Evolutionary conservation across 202 grass and related monocot species (phyloP).

Genomic region (Schoenoplectus tabernaemontani): DNA sequence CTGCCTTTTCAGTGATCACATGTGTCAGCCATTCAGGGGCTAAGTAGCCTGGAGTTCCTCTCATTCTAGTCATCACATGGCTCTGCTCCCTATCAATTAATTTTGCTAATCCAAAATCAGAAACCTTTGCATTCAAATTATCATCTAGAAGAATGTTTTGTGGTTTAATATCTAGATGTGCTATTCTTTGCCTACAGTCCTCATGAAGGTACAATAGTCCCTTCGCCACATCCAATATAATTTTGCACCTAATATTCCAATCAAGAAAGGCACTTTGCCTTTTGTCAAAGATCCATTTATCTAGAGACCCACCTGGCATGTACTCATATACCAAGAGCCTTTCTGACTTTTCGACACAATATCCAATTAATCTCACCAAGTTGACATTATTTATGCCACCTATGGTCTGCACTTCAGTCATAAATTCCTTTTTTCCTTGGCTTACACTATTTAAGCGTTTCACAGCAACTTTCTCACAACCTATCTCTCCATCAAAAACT

Average conservation of each 20-base stretch:
- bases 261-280: conserved; percentile 17
- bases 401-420: conserved; percentile 44
- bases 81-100: conserved; percentile 42
- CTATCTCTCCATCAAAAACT: conserved; percentile 32
- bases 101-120: conserved; percentile 47
- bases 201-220: conserved; percentile 43
- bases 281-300: conserved; percentile 30
- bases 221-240: conserved; percentile 33
- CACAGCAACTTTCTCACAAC: conserved; percentile 31
- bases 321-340: conserved; percentile 21
- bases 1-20: conserved; percentile 36
- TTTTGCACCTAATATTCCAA: conserved; percentile 35
- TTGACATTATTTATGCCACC: conserved; percentile 40
- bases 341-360: background rate
- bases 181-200: conserved; percentile 50
- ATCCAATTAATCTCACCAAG: conserved; percentile 25
- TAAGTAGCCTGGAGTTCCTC: conserved; percentile 39
- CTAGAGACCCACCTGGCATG: conserved; percentile 25
- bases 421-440: conserved; percentile 31
- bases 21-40: conserved; percentile 45
- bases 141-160: conserved; percentile 47
- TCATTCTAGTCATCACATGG: conserved; percentile 39
- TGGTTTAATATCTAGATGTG: conserved; percentile 52
- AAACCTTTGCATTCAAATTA: conserved; percentile 37
- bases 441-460: conserved; percentile 36